Evolutionary conservation across 2,329 filamentous ascomycete genomes (phyloP).

Genomic region (Colletotrichum orchidophilum): DNA sequence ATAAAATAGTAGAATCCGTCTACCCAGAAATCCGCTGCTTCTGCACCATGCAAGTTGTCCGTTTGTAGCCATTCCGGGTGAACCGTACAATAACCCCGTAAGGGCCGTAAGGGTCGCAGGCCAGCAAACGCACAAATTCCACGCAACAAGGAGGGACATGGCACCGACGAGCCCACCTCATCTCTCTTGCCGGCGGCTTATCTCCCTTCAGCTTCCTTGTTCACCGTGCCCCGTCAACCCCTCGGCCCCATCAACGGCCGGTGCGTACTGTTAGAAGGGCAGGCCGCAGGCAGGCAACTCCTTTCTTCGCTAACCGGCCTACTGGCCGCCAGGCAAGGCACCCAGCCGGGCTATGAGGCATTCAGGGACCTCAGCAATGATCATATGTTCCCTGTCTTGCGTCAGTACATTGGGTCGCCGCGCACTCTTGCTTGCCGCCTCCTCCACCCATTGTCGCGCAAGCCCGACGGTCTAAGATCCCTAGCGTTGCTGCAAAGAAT

Average conservation of each 20-base stretch:
- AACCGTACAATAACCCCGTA: not conserved
- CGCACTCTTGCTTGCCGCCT: slow-evolving; percentile 8
- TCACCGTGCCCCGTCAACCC: not conserved
- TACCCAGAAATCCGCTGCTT: too few species aligned
- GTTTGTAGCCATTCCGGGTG: not conserved
- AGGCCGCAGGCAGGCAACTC: slow-evolving; percentile 1
- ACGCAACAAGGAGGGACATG: not conserved
- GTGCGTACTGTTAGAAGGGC: not conserved
- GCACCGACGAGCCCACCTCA: not conserved
- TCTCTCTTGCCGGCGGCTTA: not conserved
- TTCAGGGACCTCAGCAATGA: not conserved
- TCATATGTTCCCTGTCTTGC: not conserved
- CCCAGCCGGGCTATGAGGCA: not conserved
- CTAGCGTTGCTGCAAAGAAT: slow-evolving; percentile 11
- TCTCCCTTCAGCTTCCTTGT: not conserved
- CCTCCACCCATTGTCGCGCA: slow-evolving; percentile 3
- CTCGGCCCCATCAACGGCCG: slow-evolving; percentile 2
- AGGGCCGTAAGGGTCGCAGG: not conserved
- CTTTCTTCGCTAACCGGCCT: not conserved
- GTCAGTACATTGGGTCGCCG: not conserved
- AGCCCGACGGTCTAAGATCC: not conserved
- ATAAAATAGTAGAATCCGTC: too few species aligned
- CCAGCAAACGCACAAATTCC: not conserved
- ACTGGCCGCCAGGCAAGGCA: not conserved
- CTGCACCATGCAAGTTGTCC: too few species aligned